phyloP scores from a whole-genome alignment of 805 yeast genomes.

The Saccharomycopsis fodiens region DNA sequence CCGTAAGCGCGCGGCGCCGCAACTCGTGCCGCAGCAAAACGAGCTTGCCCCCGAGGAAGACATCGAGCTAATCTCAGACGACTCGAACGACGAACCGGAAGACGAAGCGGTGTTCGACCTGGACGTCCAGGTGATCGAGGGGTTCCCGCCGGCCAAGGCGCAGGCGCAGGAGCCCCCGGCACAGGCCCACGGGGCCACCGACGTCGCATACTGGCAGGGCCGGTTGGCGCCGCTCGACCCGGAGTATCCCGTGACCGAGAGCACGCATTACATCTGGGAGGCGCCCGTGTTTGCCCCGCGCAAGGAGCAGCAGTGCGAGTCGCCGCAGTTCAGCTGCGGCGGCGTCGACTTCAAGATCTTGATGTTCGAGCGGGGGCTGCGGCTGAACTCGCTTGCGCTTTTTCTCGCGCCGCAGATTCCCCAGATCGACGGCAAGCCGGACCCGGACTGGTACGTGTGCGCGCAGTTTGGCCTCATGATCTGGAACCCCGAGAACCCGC shows the following conservation, averaged over 20 bases:
- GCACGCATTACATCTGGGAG: slow-evolving; percentile 34
- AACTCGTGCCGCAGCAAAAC: background rate
- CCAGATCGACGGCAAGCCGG: slow-evolving; percentile 26
- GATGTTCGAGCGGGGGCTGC: slow-evolving; percentile 71
- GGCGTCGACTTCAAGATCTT: slow-evolving; percentile 62
- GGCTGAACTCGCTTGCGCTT: slow-evolving; percentile 52
- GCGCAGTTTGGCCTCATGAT: slow-evolving; percentile 82
- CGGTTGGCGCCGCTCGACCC: slow-evolving; percentile 5
- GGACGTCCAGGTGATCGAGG: slow-evolving; percentile 5
- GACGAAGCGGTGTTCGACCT: slow-evolving; percentile 4
- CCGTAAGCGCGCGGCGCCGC: background rate
- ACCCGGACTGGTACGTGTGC: slow-evolving; percentile 74
- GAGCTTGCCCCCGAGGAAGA: slow-evolving; percentile 7
- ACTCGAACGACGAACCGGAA: slow-evolving; percentile 8
- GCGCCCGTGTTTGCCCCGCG: slow-evolving; percentile 27
- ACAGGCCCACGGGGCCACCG: slow-evolving; percentile 5
- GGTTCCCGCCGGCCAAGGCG: background rate
- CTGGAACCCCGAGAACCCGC: slow-evolving; percentile 73
- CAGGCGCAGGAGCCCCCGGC: background rate
- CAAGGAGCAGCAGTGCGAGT: slow-evolving; percentile 21
- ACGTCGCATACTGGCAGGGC: slow-evolving; percentile 4
- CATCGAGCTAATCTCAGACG: slow-evolving; percentile 4
- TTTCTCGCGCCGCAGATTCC: slow-evolving; percentile 66
- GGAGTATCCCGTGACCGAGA: slow-evolving; percentile 19
- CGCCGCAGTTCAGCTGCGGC: slow-evolving; percentile 49